phyloP scores from a whole-genome alignment of 208 protist species.

The Acanthamoeba rhysodes region DNA sequence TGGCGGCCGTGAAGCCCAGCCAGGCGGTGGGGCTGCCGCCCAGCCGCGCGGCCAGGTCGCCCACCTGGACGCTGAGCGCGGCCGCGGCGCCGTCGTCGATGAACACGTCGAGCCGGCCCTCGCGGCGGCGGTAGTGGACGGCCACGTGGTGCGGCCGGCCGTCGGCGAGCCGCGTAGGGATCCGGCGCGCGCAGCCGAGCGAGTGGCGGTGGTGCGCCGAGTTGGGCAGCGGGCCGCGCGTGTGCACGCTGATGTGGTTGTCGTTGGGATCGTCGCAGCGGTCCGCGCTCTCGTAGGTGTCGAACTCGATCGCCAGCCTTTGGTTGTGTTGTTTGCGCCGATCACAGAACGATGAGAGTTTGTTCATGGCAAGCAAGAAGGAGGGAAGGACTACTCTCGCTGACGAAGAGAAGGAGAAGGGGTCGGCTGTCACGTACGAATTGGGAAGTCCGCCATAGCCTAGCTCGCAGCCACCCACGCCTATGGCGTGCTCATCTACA shows the following conservation, averaged over 20 bases:
- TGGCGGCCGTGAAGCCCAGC: slow-evolving; percentile 80
- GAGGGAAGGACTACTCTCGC: too few species aligned
- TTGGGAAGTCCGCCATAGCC: slow-evolving; percentile 79
- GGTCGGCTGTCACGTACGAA: slow-evolving; percentile 9
- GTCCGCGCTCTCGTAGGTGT: slow-evolving; percentile 75
- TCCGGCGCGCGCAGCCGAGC: background rate
- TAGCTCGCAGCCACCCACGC: slow-evolving; percentile 75
- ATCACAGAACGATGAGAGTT: too few species aligned
- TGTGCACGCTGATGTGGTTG: slow-evolving; percentile 80
- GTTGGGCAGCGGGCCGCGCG: slow-evolving; percentile 21
- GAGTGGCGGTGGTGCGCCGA: slow-evolving; percentile 77
- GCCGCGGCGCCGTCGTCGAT: slow-evolving; percentile 4
- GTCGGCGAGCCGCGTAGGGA: slow-evolving; percentile 12
- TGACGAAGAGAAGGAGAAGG: too few species aligned
- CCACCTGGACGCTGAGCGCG: background rate
- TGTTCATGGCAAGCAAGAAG: too few species aligned
- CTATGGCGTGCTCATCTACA: slow-evolving; percentile 10
- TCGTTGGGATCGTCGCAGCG: slow-evolving; percentile 78
- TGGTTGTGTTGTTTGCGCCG: background rate
- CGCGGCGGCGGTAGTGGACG: background rate
- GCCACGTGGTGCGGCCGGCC: background rate
- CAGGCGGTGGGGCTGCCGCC: slow-evolving; percentile 7
- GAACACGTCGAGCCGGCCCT: slow-evolving; percentile 36
- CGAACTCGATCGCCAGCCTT: slow-evolving; percentile 83
- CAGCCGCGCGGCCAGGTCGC: background rate